Evolutionary conservation across 345 rosid species (phyloP).

Genomic region (Rhodomyrtus tomentosa): DNA sequence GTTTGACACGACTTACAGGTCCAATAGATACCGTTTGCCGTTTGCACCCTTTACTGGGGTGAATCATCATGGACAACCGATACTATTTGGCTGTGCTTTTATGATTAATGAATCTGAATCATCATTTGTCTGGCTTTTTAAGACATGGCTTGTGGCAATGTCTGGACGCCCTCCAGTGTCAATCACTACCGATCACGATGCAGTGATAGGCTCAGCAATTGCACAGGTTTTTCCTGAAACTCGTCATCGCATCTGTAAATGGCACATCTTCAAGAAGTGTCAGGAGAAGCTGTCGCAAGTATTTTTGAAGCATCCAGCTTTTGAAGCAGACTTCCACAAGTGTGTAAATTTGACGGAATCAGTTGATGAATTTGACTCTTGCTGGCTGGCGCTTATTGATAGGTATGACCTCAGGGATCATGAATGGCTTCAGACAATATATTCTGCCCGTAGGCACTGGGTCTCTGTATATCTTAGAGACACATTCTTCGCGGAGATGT

Average conservation of each 20-base stretch:
- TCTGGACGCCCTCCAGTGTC: conserved; percentile 31
- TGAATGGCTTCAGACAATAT: conserved; percentile 45
- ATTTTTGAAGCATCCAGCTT: conserved; percentile 27
- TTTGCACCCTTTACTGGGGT: conserved; percentile 50
- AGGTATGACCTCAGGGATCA: conserved; percentile 31
- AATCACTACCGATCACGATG: conserved; percentile 37
- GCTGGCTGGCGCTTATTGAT: conserved; percentile 34
- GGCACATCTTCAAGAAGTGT: conserved; percentile 35
- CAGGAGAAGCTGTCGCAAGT: conserved; percentile 42
- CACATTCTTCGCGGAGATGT: conserved; percentile 47
- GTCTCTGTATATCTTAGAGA: conserved; percentile 36
- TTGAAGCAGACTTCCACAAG: conserved; percentile 41
- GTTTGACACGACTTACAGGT: conserved; percentile 39
- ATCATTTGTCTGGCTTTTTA: conserved; percentile 39
- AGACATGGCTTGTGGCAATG: conserved; percentile 43
- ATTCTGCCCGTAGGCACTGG: conserved; percentile 40
- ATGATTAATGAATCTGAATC: conserved; percentile 36
- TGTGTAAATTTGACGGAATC: conserved; percentile 42
- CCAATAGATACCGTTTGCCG: conserved; percentile 38
- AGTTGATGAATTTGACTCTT: conserved; percentile 40
- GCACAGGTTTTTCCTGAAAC: conserved; percentile 33
- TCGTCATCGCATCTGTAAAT: conserved; percentile 40
- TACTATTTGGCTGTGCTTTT: conserved; percentile 46
- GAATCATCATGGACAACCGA: conserved; percentile 58
- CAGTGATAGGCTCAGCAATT: conserved; percentile 25